These are phyloP conservation scores for Penicillium manginii DNA, from an alignment of 495 filamentous ascomycete genomes.

Conservation along the genomic window DNA sequence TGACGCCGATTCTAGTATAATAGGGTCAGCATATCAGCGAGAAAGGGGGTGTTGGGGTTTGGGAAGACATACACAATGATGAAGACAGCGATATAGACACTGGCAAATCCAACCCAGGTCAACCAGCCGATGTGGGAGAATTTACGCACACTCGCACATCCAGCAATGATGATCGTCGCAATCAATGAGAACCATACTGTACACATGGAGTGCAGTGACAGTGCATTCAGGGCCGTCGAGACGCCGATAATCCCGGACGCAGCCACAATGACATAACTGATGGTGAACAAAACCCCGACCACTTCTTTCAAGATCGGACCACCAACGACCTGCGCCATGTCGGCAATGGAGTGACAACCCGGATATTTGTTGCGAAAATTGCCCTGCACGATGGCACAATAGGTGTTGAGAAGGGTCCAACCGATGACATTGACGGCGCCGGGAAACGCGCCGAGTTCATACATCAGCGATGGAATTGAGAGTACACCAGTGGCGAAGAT, in stretches of 20 bases:
- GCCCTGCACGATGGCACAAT: constrained; percentile 39
- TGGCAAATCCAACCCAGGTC: constrained; percentile 49
- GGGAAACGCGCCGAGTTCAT: constrained; percentile 63
- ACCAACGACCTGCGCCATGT: constrained; percentile 68
- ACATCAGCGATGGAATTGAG: constrained; percentile 63
- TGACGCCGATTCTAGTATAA: constrained; percentile 42
- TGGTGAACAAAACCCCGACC: constrained; percentile 47
- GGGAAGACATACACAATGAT: constrained; percentile 48
- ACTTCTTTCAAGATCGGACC: constrained; percentile 53
- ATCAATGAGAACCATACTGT: constrained; percentile 48
- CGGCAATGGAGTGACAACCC: constrained; percentile 60
- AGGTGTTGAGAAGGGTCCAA: constrained; percentile 66
- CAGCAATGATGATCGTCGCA: constrained; percentile 67
- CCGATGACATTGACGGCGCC: constrained; percentile 59
- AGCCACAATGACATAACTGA: constrained; percentile 51
- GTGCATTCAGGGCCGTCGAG: constrained; percentile 54
- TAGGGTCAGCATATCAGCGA: constrained; percentile 8
- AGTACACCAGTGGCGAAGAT: constrained; percentile 63
- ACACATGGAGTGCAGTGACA: constrained; percentile 51
- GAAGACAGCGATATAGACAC: constrained; percentile 49
- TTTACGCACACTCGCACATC: constrained; percentile 44
- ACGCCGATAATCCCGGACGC: constrained; percentile 54
- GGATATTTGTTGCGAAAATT: constrained; percentile 42
- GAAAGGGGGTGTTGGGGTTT: background rate
- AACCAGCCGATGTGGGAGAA: constrained; percentile 50